These are phyloP conservation scores for Penicillium sp. DNA, from an alignment of 2,329 filamentous ascomycete species.

Conservation along the genomic window DNA sequence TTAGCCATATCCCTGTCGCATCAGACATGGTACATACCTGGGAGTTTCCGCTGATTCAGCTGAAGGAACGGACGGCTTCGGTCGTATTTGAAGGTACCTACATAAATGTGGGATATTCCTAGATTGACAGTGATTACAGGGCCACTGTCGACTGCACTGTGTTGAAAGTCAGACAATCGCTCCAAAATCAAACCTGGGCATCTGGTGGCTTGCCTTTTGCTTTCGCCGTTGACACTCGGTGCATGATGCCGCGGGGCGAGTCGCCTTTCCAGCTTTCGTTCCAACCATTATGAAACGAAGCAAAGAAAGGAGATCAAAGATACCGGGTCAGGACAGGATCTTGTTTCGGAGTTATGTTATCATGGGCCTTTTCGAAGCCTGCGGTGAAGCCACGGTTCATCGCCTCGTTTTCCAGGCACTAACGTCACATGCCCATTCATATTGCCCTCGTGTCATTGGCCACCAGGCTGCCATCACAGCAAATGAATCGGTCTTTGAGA, in stretches of 20 bases:
- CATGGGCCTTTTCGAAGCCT: neutral
- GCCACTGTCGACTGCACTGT: slow-evolving; percentile 50
- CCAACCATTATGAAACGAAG: slow-evolving; percentile 4
- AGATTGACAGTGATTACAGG: slow-evolving; percentile 49
- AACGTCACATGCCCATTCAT: neutral
- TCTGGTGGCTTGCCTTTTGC: slow-evolving; percentile 42
- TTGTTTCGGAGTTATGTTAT: neutral
- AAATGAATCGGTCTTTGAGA: neutral
- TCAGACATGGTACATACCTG: slow-evolving; percentile 9
- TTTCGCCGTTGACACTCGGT: slow-evolving; percentile 50
- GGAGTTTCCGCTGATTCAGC: neutral
- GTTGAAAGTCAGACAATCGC: neutral
- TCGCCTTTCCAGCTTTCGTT: slow-evolving; percentile 8
- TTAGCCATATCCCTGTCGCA: neutral
- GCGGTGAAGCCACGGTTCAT: neutral
- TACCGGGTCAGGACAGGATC: neutral
- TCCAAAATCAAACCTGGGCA: neutral
- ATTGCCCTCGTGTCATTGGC: neutral
- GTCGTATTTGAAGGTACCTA: slow-evolving; percentile 41
- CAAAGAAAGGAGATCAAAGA: neutral
- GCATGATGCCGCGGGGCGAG: slow-evolving; percentile 34
- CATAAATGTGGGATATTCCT: slow-evolving; percentile 49
- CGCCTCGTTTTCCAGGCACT: neutral
- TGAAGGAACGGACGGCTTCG: slow-evolving; percentile 4
- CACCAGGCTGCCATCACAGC: neutral